Conservation (phyloP, 169 alveolate species). For the Eimeria tenella region DNA sequence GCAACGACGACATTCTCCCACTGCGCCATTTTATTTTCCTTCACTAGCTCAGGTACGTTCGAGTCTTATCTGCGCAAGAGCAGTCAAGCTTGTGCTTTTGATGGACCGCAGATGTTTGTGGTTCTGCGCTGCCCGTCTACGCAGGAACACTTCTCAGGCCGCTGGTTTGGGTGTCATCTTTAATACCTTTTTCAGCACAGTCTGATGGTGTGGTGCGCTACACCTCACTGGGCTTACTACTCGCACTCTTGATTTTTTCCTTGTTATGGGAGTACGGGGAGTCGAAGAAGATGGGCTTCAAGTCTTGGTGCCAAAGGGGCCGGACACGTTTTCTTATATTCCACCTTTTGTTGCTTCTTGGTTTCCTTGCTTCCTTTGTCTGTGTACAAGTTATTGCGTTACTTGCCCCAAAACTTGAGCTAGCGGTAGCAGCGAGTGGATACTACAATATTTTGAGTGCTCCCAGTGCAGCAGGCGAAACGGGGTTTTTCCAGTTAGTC, state of each 20-base stretch:
- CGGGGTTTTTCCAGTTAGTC: conserved; percentile 19
- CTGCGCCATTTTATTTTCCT: conserved; percentile 49
- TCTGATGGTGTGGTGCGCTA: conserved; percentile 36
- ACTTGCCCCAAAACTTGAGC: conserved; percentile 22
- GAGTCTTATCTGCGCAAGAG: not conserved
- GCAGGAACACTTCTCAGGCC: conserved; percentile 59
- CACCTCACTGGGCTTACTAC: conserved; percentile 9
- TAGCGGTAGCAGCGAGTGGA: conserved; percentile 32
- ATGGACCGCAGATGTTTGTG: not conserved
- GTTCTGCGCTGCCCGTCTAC: not conserved
- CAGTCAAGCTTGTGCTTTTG: not conserved
- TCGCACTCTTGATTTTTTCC: not conserved
- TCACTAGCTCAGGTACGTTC: conserved; percentile 68
- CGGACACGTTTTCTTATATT: conserved; percentile 9
- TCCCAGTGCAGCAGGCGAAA: conserved; percentile 10
- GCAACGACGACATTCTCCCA: conserved; percentile 32
- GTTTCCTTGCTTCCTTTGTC: conserved; percentile 51
- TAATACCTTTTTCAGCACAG: conserved; percentile 29
- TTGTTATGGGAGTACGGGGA: conserved; percentile 34
- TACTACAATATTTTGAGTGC: not conserved
- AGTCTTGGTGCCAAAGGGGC: conserved; percentile 11
- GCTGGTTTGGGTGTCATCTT: conserved; percentile 29
- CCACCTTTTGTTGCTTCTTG: conserved; percentile 16
- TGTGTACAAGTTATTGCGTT: conserved; percentile 19
- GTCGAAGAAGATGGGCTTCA: conserved; percentile 10